A percentile compares a stretch with the other conserved stretches of the same genome.
Evolutionary conservation across 148 eudicot genomes (phyloP).

Genomic region (Diospyros lotus): DNA sequence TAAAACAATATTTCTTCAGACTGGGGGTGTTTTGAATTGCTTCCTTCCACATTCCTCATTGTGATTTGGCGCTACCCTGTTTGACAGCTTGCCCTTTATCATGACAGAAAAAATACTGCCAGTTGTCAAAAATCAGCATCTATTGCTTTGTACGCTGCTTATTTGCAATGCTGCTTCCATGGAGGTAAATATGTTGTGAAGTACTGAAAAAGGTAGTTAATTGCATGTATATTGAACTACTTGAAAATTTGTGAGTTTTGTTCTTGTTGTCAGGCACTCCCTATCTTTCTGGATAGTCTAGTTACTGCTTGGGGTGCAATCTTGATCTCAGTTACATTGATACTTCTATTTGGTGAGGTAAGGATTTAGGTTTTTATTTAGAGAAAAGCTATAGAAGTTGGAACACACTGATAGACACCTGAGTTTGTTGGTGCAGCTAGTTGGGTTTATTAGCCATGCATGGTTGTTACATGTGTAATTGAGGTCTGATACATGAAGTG

Average conservation of each 20-base stretch:
- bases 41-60: neutral
- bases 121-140: slow-evolving; percentile 86
- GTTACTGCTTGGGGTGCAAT: slow-evolving; percentile 82
- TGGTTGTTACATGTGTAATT: neutral
- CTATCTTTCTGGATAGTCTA: slow-evolving; percentile 82
- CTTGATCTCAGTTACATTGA: slow-evolving; percentile 79
- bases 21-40: neutral
- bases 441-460: neutral
- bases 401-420: no score
- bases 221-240: neutral
- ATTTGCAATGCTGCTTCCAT: slow-evolving; percentile 97
- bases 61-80: slow-evolving; percentile 4
- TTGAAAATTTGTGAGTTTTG: slow-evolving; percentile 6
- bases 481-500: neutral
- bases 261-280: slow-evolving; percentile 70
- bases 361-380: slow-evolving; percentile 3
- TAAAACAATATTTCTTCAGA: neutral
- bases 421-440: no score
- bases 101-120: slow-evolving; percentile 79
- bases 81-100: slow-evolving; percentile 16
- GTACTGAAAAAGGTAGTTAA: neutral
- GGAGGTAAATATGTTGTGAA: slow-evolving; percentile 56
- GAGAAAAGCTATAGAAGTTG: no score
- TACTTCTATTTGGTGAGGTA: slow-evolving; percentile 91
- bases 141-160: slow-evolving; percentile 86